These are phyloP conservation scores for Orbilia blumenaviensis DNA, from an alignment of 2,329 filamentous ascomycete species.

Conservation along the genomic window DNA sequence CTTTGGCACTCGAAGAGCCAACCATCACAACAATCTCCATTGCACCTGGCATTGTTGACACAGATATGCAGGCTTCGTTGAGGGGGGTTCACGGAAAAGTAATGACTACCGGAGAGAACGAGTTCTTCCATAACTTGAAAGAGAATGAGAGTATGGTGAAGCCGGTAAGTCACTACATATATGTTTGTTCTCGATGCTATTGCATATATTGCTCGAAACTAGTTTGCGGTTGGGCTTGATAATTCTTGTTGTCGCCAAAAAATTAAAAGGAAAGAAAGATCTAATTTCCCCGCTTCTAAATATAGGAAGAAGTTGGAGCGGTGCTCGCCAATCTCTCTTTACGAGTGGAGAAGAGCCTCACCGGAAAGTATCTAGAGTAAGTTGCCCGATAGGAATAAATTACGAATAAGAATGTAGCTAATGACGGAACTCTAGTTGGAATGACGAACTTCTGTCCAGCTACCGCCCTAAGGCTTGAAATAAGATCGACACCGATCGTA, in stretches of 20 bases:
- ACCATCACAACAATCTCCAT: slow-evolving; percentile 77
- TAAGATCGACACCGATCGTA: background rate
- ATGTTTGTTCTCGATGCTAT: too few relatives aligned
- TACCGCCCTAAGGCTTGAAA: background rate
- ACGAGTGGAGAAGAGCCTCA: slow-evolving; percentile 11
- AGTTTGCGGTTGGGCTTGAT: too few relatives aligned
- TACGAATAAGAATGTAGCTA: background rate
- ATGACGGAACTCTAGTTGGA: slow-evolving; percentile 4
- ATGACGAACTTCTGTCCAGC: slow-evolving; percentile 8
- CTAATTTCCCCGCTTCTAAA: background rate
- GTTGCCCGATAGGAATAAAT: background rate
- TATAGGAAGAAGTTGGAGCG: slow-evolving; percentile 27
- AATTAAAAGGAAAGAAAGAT: too few relatives aligned
- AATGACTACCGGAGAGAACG: slow-evolving; percentile 69
- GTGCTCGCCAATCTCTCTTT: slow-evolving; percentile 29
- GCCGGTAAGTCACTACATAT: too few relatives aligned
- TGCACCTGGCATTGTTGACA: slow-evolving; percentile 75
- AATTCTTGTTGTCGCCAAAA: too few relatives aligned
- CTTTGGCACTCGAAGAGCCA: slow-evolving; percentile 79
- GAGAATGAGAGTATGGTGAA: slow-evolving; percentile 74
- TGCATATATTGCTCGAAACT: background rate
- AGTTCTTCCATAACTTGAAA: slow-evolving; percentile 75
- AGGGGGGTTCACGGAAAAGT: slow-evolving; percentile 73
- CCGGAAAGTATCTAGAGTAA: slow-evolving; percentile 36
- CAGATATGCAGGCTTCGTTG: slow-evolving; percentile 86